Percentiles rank a stretch among this genome's conserved stretches.
Evolutionary conservation across 352 stramenopile species (phyloP).

Genomic region (Phytopythium mirpurense): DNA sequence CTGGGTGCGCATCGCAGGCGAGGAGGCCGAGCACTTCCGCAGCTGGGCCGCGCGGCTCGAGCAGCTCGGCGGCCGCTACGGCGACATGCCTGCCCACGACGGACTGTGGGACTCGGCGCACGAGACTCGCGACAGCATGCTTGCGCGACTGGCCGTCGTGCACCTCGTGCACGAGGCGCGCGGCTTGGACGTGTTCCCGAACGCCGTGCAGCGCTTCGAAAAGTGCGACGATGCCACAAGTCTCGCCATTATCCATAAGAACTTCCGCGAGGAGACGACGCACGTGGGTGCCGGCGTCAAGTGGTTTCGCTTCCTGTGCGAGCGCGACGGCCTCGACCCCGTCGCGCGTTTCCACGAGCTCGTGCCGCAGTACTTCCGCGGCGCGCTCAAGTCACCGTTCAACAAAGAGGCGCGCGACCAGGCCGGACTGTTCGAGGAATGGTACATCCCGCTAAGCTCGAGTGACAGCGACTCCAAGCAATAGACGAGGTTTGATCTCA

Average conservation of each 20-base stretch:
- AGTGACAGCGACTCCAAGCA: neutral
- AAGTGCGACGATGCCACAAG: conserved; percentile 36
- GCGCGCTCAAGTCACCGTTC: conserved; percentile 49
- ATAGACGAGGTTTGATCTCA: neutral
- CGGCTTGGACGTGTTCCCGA: conserved; percentile 46
- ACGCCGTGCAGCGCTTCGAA: conserved; percentile 37
- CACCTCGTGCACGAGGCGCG: conserved; percentile 58
- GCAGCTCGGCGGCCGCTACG: conserved; percentile 46
- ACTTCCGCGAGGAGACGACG: conserved; percentile 45
- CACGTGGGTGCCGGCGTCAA: conserved; percentile 35
- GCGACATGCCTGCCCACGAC: conserved; percentile 36
- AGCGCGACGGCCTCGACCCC: conserved; percentile 21
- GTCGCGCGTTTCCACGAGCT: conserved; percentile 43
- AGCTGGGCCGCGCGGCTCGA: conserved; percentile 42
- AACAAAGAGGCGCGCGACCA: conserved; percentile 42
- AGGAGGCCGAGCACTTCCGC: conserved; percentile 47
- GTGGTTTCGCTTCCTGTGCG: conserved; percentile 40
- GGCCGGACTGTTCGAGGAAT: conserved; percentile 39
- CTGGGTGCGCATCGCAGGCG: conserved; percentile 43
- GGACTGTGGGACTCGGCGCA: conserved; percentile 49
- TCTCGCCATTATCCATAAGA: conserved; percentile 41
- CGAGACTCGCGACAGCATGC: conserved; percentile 30
- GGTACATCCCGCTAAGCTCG: conserved; percentile 35
- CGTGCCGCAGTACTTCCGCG: conserved; percentile 43
- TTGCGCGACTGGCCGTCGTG: conserved; percentile 42